Conservation (phyloP, 2,329 filamentous ascomycete genomes). For the Furcasterigmium sp. region DNA sequence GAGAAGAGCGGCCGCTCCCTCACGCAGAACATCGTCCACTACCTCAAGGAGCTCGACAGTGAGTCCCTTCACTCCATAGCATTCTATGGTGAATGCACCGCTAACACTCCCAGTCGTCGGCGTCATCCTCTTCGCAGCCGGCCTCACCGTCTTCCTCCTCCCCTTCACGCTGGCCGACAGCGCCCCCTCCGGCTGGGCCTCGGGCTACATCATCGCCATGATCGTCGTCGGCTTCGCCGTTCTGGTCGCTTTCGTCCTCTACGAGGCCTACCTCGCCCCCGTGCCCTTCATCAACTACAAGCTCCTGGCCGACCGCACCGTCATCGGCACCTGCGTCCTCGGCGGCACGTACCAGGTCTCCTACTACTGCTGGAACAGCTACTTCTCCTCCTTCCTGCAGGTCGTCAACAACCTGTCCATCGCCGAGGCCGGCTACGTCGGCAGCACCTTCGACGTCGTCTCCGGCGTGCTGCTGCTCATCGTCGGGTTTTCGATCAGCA, state of each 20-base stretch:
- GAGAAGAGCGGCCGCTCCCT: slow-evolving; percentile 36
- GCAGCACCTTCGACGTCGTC: slow-evolving; percentile 45
- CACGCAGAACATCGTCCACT: slow-evolving; percentile 42
- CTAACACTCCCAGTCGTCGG: slow-evolving; percentile 34
- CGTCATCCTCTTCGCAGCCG: slow-evolving; percentile 50
- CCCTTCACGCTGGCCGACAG: slow-evolving; percentile 53
- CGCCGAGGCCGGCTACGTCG: slow-evolving; percentile 39
- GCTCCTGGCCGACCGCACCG: slow-evolving; percentile 45
- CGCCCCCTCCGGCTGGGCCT: slow-evolving; percentile 44
- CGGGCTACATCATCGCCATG: slow-evolving; percentile 53
- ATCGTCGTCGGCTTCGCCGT: slow-evolving; percentile 54
- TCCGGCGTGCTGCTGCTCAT: slow-evolving; percentile 42
- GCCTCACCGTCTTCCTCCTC: slow-evolving; percentile 56
- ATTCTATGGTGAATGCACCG: slow-evolving; percentile 1
- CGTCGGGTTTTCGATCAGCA: slow-evolving; percentile 39
- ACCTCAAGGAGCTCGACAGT: slow-evolving; percentile 53
- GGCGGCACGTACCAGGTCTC: slow-evolving; percentile 38
- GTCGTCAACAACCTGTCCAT: slow-evolving; percentile 39
- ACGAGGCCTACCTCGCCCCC: slow-evolving; percentile 53
- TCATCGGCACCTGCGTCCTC: slow-evolving; percentile 44
- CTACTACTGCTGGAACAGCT: slow-evolving; percentile 48
- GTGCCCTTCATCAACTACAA: slow-evolving; percentile 50
- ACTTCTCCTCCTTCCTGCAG: slow-evolving; percentile 51
- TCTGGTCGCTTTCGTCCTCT: slow-evolving; percentile 49
- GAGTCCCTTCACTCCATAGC: slow-evolving; percentile 8